Evolutionary conservation across 2,329 filamentous ascomycete species (phyloP), one percentile per base, ranked within the genome.

Genomic region (Colletotrichum sojae): DNA sequence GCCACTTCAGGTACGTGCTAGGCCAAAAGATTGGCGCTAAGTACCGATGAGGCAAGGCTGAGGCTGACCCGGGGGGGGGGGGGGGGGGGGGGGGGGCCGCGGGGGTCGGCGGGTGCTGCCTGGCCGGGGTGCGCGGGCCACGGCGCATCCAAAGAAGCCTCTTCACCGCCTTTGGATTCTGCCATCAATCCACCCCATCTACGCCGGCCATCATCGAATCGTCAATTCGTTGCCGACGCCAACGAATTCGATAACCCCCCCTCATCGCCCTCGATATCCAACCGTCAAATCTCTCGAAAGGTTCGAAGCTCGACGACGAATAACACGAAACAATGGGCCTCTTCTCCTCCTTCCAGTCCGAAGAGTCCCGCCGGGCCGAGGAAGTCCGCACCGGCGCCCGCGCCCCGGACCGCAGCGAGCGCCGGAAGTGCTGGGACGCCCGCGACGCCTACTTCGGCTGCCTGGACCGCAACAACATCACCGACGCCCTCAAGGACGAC

Each of bases 391-490:
- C 80, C 71, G 88, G 88, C 74, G 80, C 83, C 72, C 85, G 95
- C 75, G 94, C 95, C 5, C 96, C 96, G n/a, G 93, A 94, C 77
- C 91, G 95, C 72, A 89, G 87, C 72, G 93, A 95, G 80, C 91
- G 96, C 76, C 86, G 90, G 75, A 86, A 88, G 77, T 99, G 96
- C 89, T 99, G 95, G 92, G 92, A 94, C 76, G 91, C 92, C 54
- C 90, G 96, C 73, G 96, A 99, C 83, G 82, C 83, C 71, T 98
- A 96, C 86, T 98, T 97, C 81, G 83, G 85, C 73, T 99, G 96
- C 77, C 88, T 99, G 53, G 94, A 98, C 82, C 87, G 88, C 73
- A 87, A 94, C 84, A 83, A 87, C 77, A 95, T 99, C 73, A 80
- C 97, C 72, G 95, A 99, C 81, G 81, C 85, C 18, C 74, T 80